These are phyloP conservation scores for Penstemon newberryi DNA, from an alignment of 257 asterid genomes.

Conservation along the genomic window DNA sequence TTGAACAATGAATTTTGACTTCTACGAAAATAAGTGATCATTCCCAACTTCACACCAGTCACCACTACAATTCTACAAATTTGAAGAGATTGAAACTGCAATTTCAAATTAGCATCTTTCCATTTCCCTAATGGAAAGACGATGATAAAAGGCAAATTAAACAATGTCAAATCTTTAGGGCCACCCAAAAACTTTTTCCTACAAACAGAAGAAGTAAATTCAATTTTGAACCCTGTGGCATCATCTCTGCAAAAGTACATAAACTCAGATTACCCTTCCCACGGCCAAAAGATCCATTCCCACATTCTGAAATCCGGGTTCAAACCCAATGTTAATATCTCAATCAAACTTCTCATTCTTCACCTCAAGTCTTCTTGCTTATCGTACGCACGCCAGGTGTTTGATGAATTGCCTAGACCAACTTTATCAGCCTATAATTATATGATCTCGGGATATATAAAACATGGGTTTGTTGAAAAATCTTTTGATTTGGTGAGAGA, in stretches of 20 bases:
- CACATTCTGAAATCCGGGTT: slow-evolving; percentile 69
- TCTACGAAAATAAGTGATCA: too few species aligned
- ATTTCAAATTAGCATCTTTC: neutral
- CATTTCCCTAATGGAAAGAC: slow-evolving; percentile 25
- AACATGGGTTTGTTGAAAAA: slow-evolving; percentile 45
- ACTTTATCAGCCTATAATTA: slow-evolving; percentile 80
- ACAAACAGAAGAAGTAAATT: slow-evolving; percentile 23
- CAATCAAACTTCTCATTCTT: slow-evolving; percentile 71
- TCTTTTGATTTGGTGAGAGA: slow-evolving; percentile 57
- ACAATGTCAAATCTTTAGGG: slow-evolving; percentile 28
- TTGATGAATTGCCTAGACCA: slow-evolving; percentile 71
- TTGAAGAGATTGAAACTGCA: neutral
- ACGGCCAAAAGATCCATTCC: slow-evolving; percentile 80
- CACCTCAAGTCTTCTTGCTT: slow-evolving; percentile 51
- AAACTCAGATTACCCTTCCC: slow-evolving; percentile 66
- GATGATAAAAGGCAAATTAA: slow-evolving; percentile 40
- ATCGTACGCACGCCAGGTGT: slow-evolving; percentile 58
- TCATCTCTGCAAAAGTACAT: slow-evolving; percentile 56
- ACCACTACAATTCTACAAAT: too few species aligned
- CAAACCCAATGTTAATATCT: slow-evolving; percentile 57
- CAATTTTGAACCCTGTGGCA: slow-evolving; percentile 39
- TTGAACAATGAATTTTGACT: too few species aligned
- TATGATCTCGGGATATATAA: slow-evolving; percentile 71
- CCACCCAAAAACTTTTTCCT: slow-evolving; percentile 21
- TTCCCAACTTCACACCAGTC: too few species aligned